Evolutionary conservation across 2,329 filamentous ascomycete species (phyloP), one percentile per base, ranked within the genome.

Genomic region (Colletotrichum falcatum): DNA sequence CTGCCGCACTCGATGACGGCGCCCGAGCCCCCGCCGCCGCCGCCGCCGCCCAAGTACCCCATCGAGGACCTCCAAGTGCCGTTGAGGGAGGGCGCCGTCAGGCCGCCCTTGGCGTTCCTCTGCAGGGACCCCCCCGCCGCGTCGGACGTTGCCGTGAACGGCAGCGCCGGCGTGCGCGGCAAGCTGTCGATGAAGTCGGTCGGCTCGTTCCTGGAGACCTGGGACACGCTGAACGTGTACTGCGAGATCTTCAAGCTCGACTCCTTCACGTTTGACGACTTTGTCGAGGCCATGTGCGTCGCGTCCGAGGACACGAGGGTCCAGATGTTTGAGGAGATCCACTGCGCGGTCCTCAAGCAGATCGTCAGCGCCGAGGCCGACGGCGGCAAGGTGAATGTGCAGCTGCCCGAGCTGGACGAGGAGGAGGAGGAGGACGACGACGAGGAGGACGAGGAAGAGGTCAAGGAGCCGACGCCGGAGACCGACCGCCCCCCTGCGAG

Each of bases 221-320:
- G 96, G 96, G 94, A 98, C 76, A 98, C 95, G 0, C 86, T 99
- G 42, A 99, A 98, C 76, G 95, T 99, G n/a, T 98, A 98, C 78
- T 97, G 94, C 77, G 94, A 97, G 77, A 92, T 98, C 23, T 97
- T 97, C 78, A 90, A 94, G 77, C 86, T 99, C 33, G 96, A 99
- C 80, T 98, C 95, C 0, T 99, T 99, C 78, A 98, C 95, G 0
- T 97, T 98, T 76, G 96, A 99, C 79, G 96, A 99, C 79, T 98
- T 95, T 76, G 87, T 97, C 5, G 92, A 98, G 78, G 92, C 95
- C 0, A 90, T 99, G 86, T 88, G 91, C 59, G 91, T 95, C 68
- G 88, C 92, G 0, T 94, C 90, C 0, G 88, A 91, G 42, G 90
- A 94, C 28, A 83, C 89, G 0, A 91, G 92, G 9, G 96, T 96